phyloP scores from a whole-genome alignment of 805 yeast genomes.

The Candida chilensis region DNA sequence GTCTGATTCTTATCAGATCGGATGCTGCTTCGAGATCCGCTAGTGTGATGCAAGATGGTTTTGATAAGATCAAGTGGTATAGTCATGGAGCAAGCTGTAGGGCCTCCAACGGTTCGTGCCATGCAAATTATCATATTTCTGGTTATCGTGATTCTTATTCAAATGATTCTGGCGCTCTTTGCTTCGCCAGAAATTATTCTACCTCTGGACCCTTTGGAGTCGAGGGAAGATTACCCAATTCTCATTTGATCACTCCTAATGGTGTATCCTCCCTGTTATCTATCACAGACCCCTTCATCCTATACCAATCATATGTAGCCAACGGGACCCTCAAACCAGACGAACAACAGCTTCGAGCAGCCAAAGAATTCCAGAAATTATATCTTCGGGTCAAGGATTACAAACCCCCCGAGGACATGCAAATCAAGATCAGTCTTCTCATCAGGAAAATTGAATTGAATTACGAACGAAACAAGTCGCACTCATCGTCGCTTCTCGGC shows the following conservation, averaged over 20 bases:
- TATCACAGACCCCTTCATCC: slow-evolving; percentile 53
- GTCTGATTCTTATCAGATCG: too few relatives aligned
- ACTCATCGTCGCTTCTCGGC: slow-evolving; percentile 4
- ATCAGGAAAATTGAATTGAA: slow-evolving; percentile 21
- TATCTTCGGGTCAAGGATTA: slow-evolving; percentile 53
- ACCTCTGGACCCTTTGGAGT: slow-evolving; percentile 25
- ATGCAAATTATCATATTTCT: too few relatives aligned
- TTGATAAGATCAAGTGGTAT: too few relatives aligned
- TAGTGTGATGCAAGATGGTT: too few relatives aligned
- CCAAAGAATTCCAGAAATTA: slow-evolving; percentile 52
- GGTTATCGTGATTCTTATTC: too few relatives aligned
- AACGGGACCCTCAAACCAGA: slow-evolving; percentile 46
- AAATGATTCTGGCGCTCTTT: too few relatives aligned
- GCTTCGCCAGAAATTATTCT: too few relatives aligned
- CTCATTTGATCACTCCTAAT: background rate
- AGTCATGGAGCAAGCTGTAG: too few relatives aligned
- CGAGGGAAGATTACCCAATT: slow-evolving; percentile 22
- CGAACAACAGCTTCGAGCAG: slow-evolving; percentile 51
- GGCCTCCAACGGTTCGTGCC: too few relatives aligned
- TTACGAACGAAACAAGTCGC: slow-evolving; percentile 7
- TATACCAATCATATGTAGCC: slow-evolving; percentile 45
- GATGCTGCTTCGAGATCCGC: too few relatives aligned
- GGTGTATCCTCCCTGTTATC: slow-evolving; percentile 12
- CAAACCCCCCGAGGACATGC: slow-evolving; percentile 39
- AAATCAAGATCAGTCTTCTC: slow-evolving; percentile 30